A percentile compares a stretch with the other conserved stretches of the same genome.
Conservation (phyloP, 2,329 filamentous ascomycete species). For the Fusarium aywerte region DNA sequence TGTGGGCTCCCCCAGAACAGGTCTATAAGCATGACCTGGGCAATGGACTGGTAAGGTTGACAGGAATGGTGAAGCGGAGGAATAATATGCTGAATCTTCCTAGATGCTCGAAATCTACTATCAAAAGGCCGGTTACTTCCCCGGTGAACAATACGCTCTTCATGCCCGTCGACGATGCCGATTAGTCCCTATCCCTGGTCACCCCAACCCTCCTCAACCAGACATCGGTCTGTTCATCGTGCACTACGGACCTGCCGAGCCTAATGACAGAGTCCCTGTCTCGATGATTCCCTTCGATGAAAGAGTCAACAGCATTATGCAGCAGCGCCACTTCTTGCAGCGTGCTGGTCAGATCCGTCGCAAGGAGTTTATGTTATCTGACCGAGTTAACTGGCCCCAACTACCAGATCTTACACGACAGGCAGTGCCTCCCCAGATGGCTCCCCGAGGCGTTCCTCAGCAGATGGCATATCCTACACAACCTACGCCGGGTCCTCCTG, state of each 20-base stretch:
- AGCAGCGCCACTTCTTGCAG: slow-evolving; percentile 72
- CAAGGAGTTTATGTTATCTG: slow-evolving; percentile 94
- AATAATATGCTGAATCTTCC: slow-evolving; percentile 19
- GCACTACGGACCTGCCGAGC: slow-evolving; percentile 84
- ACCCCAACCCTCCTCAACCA: slow-evolving; percentile 74
- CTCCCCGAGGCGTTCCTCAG: slow-evolving; percentile 64
- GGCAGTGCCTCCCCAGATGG: slow-evolving; percentile 61
- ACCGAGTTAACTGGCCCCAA: slow-evolving; percentile 89
- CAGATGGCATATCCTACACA: slow-evolving; percentile 72
- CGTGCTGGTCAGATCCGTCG: slow-evolving; percentile 82
- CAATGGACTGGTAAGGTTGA: slow-evolving; percentile 63
- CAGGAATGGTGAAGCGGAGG: not conserved
- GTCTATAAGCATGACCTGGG: slow-evolving; percentile 78
- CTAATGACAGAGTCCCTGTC: slow-evolving; percentile 76
- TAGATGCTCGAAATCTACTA: slow-evolving; percentile 90
- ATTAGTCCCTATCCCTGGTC: slow-evolving; percentile 76
- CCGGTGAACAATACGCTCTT: slow-evolving; percentile 77
- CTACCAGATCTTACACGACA: slow-evolving; percentile 69
- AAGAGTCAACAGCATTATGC: slow-evolving; percentile 69
- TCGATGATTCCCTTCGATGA: slow-evolving; percentile 72
- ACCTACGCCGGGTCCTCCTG: slow-evolving; percentile 60
- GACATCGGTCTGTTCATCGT: slow-evolving; percentile 91
- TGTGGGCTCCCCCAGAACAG: slow-evolving; percentile 87
- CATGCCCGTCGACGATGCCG: slow-evolving; percentile 89
- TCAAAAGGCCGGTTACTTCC: slow-evolving; percentile 82